Percentiles rank a stretch among this genome's conserved stretches.
Evolutionary conservation across 306 rosid species (phyloP).

Genomic region (Dryas drummondii): DNA sequence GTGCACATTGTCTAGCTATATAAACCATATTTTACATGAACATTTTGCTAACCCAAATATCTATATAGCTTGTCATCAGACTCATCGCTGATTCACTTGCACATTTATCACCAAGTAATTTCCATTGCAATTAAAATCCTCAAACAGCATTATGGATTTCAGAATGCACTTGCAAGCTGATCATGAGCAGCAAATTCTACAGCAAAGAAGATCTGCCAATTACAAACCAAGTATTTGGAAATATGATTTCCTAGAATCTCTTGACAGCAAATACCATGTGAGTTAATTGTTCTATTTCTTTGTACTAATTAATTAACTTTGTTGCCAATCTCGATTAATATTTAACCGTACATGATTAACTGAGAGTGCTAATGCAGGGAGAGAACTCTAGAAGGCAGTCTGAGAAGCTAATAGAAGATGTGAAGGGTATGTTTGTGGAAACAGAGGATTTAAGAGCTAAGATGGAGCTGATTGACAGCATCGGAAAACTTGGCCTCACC

Average conservation of each 20-base stretch:
- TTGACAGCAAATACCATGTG: slow-evolving; percentile 41
- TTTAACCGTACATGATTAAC: neutral
- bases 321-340: too few species aligned
- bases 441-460: slow-evolving; percentile 12
- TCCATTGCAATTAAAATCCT: neutral
- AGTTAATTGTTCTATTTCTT: slow-evolving; percentile 2
- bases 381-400: slow-evolving; percentile 25
- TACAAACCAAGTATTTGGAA: slow-evolving; percentile 63
- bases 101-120: neutral
- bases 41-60: too few species aligned
- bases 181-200: neutral
- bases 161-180: neutral
- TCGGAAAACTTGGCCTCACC: slow-evolving; percentile 46
- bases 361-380: slow-evolving; percentile 24
- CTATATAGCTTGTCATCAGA: too few species aligned
- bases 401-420: slow-evolving; percentile 27
- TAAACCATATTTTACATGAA: too few species aligned
- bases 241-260: slow-evolving; percentile 42
- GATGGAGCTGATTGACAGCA: slow-evolving; percentile 43
- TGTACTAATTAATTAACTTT: too few species aligned
- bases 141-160: neutral
- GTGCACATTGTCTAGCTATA: too few species aligned
- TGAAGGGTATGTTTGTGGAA: slow-evolving; percentile 23
- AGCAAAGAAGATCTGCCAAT: slow-evolving; percentile 48
- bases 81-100: neutral